Evolutionary conservation across 805 yeast genomes (phyloP).

Genomic region (Candida morakotiae): DNA sequence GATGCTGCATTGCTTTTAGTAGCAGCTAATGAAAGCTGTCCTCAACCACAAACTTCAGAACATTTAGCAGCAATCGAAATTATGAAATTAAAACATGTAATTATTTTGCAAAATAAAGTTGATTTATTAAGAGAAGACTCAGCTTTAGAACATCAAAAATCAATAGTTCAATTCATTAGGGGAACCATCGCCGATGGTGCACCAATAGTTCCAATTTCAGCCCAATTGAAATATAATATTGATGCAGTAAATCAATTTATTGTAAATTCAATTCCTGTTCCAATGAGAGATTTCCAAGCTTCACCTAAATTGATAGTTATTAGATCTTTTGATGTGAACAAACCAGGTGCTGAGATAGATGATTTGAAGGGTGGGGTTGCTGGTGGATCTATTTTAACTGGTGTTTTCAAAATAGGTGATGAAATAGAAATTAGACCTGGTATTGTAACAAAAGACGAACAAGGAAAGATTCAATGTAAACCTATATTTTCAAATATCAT

Average conservation of each 20-base stretch:
- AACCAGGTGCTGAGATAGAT: conserved; percentile 96
- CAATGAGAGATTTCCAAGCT: conserved; percentile 90
- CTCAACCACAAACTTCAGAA: conserved; percentile 99
- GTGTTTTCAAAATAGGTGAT: conserved; percentile 96
- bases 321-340: conserved; percentile 97
- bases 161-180: conserved; percentile 85
- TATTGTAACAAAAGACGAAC: conserved; percentile 92
- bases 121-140: conserved; percentile 97
- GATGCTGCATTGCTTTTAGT: conserved; percentile 95
- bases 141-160: conserved; percentile 92
- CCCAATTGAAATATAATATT: conserved; percentile 96
- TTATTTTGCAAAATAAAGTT: conserved; percentile 94
- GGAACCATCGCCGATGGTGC: conserved; percentile 99
- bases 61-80: conserved; percentile 99
- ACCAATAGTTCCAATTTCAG: conserved; percentile 97
- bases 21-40: conserved; percentile 99
- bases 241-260: conserved; percentile 98
- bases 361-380: conserved; percentile 99
- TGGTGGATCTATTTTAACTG: conserved; percentile 96
- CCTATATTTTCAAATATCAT: conserved; percentile 94
- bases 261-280: conserved; percentile 93
- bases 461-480: conserved; percentile 84
- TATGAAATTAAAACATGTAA: conserved; percentile 96
- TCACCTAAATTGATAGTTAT: conserved; percentile 94
- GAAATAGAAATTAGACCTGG: conserved; percentile 99